Evolutionary conservation across 202 grass and related monocot species (phyloP), one percentile per base, ranked within the genome.

Genomic region (Cymbopogon flexuosus): DNA sequence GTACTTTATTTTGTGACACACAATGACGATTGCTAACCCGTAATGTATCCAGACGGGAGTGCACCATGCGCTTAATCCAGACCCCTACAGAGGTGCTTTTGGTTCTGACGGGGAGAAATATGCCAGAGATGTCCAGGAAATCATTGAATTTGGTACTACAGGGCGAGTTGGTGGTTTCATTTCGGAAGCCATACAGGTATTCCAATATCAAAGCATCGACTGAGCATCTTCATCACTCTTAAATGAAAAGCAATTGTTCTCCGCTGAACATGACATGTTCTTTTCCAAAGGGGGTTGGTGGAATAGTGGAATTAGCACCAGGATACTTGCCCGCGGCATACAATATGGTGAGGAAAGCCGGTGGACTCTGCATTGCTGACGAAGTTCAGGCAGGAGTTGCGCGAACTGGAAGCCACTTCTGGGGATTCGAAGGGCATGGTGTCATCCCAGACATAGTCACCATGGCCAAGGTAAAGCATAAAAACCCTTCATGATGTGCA

Each of bases 131-230:
- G 81, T 99, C 67, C 92, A 95, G 62, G 96, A 99, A 83, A 93
- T 94, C 27, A 96, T 99, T 56, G 92, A 99, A 12, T 95, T 91
- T 84, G 96, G 96, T 19, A 99, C 96, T 73, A 88, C 88, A 30
- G 96, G 96, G 46, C 79, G 84, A 71, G 84, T 95, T 11, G 96
- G 77, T 18, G 96, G 92, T 72, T 99, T 99, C 80, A 99, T 99
- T 79, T 93, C 96, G 47, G 96, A 99, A 91, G 86, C 92, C 59
- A 99, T 99, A 89, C 96, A 99, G 76, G 96, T 93, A 85, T 73
- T 60, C 31, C 18, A 27, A 75, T 70, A 52, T 73, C 47, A 89
- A 65, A 21, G 58, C 54, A 66, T 18, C 18, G 62, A 57, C 5
- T 18, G 15, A 33, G n/a, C 5, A 45, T 81, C 18, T 78, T 78